Percentiles rank a stretch among this genome's conserved stretches.
phyloP scores from a whole-genome alignment of 225 moss, liverwort and hornwort species.

The Climacium dendroides region DNA sequence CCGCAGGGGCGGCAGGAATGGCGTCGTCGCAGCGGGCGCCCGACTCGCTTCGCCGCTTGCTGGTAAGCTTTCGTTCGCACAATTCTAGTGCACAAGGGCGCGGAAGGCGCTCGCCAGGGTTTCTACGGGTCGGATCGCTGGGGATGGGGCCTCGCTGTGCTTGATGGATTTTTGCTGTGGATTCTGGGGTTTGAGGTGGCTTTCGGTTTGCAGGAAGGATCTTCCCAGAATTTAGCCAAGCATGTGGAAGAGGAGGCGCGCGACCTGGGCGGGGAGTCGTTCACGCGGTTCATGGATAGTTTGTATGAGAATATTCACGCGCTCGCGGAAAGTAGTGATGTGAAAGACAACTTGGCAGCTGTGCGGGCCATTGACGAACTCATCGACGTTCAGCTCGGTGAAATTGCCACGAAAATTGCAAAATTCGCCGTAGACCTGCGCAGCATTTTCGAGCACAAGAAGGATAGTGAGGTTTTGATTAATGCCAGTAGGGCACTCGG shows the following conservation, averaged over 20 bases:
- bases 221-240: slow-evolving; percentile 58
- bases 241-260: slow-evolving; percentile 88
- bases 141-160: background rate
- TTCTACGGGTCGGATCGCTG: background rate
- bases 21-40: slow-evolving; percentile 37
- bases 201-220: slow-evolving; percentile 48
- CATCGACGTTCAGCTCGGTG: slow-evolving; percentile 84
- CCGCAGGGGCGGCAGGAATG: slow-evolving; percentile 22
- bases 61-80: slow-evolving; percentile 12
- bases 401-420: slow-evolving; percentile 90
- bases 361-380: slow-evolving; percentile 84
- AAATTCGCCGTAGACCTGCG: slow-evolving; percentile 72
- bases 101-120: background rate
- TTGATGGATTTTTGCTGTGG: background rate
- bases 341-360: slow-evolving; percentile 68
- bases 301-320: slow-evolving; percentile 69
- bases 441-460: slow-evolving; percentile 80
- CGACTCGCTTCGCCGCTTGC: slow-evolving; percentile 75
- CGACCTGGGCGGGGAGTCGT: slow-evolving; percentile 82
- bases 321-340: slow-evolving; percentile 60
- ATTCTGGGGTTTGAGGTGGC: background rate
- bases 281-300: slow-evolving; percentile 82
- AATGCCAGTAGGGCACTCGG: slow-evolving; percentile 79
- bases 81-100: background rate
- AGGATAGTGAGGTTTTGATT: slow-evolving; percentile 61